These are phyloP conservation scores for Corinectria fuckeliana DNA, from an alignment of 2,329 filamentous ascomycete genomes.

Conservation along the genomic window DNA sequence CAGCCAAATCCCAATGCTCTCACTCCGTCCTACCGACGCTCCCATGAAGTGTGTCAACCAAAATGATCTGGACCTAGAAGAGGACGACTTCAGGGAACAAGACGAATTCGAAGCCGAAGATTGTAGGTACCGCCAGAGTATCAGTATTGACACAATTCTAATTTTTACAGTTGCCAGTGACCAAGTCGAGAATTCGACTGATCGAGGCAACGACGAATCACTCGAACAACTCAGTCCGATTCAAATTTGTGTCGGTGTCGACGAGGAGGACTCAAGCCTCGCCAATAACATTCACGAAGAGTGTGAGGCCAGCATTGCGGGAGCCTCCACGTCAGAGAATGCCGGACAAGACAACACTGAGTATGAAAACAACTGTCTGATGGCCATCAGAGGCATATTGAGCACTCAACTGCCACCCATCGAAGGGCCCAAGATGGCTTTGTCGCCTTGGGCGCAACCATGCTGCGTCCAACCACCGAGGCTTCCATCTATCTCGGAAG, in stretches of 20 bases:
- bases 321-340: neutral
- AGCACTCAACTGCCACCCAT: constrained; percentile 15
- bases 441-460: neutral
- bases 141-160: constrained; percentile 4
- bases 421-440: neutral
- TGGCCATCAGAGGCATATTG: neutral
- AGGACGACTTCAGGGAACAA: constrained; percentile 29
- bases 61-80: constrained; percentile 7
- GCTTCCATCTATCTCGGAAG: constrained; percentile 30
- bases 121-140: constrained; percentile 10
- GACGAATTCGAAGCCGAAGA: constrained; percentile 30
- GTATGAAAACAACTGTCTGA: neutral
- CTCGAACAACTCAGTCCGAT: neutral
- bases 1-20: neutral
- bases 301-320: neutral
- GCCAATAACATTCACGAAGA: neutral
- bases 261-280: neutral
- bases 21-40: neutral
- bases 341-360: neutral
- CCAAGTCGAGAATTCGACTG: neutral
- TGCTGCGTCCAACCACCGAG: neutral
- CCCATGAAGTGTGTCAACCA: constrained; percentile 2
- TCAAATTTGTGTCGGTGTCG: neutral
- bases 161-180: constrained; percentile 18
- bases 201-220: neutral